Evolutionary conservation across 768 basidiomycete species (phyloP).

Genomic region (Polyporus arcularius): DNA sequence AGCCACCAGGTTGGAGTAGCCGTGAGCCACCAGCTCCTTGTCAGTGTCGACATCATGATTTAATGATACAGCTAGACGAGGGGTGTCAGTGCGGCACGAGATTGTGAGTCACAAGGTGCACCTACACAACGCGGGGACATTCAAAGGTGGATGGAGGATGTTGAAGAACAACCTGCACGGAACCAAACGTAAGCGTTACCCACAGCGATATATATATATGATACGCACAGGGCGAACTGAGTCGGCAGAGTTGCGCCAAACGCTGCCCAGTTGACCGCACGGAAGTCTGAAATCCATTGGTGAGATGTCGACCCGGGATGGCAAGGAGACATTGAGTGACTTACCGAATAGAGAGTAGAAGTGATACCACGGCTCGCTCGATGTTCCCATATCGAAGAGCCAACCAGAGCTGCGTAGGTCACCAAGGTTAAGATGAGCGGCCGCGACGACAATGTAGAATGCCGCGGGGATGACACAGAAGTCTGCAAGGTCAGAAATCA

Average conservation of each 20-base stretch:
- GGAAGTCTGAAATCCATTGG: conserved; percentile 48
- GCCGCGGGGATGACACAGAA: conserved; percentile 77
- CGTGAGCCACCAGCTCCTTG: conserved; percentile 90
- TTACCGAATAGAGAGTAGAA: conserved; percentile 84
- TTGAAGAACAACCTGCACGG: conserved; percentile 75
- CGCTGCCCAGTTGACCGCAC: conserved; percentile 58
- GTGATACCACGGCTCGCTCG: conserved; percentile 69
- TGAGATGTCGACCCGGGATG: neutral
- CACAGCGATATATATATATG: conserved; percentile 24
- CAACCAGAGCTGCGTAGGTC: conserved; percentile 69
- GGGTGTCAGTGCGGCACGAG: neutral
- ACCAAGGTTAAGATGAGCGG: conserved; percentile 59
- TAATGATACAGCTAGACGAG: conserved; percentile 73
- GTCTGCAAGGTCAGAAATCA: conserved; percentile 44
- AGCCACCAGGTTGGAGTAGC: conserved; percentile 84
- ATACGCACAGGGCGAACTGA: conserved; percentile 82
- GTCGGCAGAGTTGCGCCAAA: conserved; percentile 89
- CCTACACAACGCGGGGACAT: conserved; percentile 86
- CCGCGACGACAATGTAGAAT: conserved; percentile 80
- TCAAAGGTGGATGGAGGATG: conserved; percentile 80
- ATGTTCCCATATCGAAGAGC: conserved; percentile 76
- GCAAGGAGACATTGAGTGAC: neutral
- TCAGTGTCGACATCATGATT: conserved; percentile 89
- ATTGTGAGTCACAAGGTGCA: neutral
- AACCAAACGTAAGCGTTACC: conserved; percentile 1